Evolutionary conservation across 2,329 filamentous ascomycete species (phyloP), one percentile per base, ranked within the genome.

Genomic region (Aquanectria penicillioides): DNA sequence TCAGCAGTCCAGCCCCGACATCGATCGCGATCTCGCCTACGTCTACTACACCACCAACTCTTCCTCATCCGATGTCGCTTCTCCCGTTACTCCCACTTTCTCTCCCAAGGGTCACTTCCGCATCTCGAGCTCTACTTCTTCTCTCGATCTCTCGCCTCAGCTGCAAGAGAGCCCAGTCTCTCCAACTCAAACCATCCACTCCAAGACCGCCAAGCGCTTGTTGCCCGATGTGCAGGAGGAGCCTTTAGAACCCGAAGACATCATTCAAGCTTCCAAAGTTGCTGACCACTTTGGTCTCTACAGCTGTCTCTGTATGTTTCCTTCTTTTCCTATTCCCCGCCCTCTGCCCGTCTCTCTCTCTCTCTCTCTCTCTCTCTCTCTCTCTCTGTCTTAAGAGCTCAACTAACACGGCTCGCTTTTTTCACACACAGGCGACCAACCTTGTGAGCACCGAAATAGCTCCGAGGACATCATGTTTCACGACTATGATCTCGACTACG

Each of bases 171-270:
- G 77, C 70, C 77, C 75, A 62, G 89, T 82, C 53, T 89, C 82
- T 59, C 89, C 83, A 57, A 83, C 78, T 6, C 62, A 62, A 48
- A 64, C 68, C 47, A 41, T 77, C 78, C 61, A 70, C 49, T 66
- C 68, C 61, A 86, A 87, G 64, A 79, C 85, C 0, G 81, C 83
- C 68, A 92, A 92, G 76, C 83, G 86, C 59, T 84, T 83, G 49
- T 81, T 97, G 61, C 90, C 92, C 13, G 91, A 95, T 69, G 90
- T 97, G 17, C 86, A 93, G 70, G 94, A 97, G 74, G 93, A 97
- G 70, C 88, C 90, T 2, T 77, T 88, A 36, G 90, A 94, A 73
- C 85, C 84, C 51, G 90, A 90, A 18, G 85, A 88, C 23, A 81
- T 46, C 77, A 83, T 58, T 23, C 80, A 83, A 23, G 80, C 84